Evolutionary conservation across 1,139 yeast genomes (phyloP), one percentile per base, ranked within the genome.

Genomic region (Hansenula sp.): DNA sequence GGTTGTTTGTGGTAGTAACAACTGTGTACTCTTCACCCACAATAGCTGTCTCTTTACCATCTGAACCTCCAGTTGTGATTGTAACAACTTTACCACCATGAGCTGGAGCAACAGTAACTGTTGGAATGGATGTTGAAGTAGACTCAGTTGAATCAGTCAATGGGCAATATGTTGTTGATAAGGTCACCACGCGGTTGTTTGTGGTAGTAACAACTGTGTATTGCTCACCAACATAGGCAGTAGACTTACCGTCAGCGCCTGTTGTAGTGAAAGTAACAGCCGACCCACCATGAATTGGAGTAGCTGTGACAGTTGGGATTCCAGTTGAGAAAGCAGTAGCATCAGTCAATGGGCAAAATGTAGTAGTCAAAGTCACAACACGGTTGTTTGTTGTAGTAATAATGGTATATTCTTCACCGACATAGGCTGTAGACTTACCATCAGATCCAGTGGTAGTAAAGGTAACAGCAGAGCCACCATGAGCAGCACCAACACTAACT

Each of bases 331-430:
- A 17, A 24, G 10, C 27, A 33, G 36, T 21, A 15, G 29, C 18
- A 10, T 9, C 25, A 27, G 36, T 34, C 17, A 33, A 33, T 33
- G 37, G 37, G 16, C 37, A 35, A 16, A 24, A 35, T 10, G 37
- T 35, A 3, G 37, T 25, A n/a, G 37, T 35, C 9, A 35, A 12
- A 15, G 37, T 35, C 9, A 25, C 21, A 16, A 25, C 21, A 5
- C 16, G 6, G 15, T 28, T 28, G 15, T 25, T 15, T 18, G 18
- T 25, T 4, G 15, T 7, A 3, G 37, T 35, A 11, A 24, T 11
- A 16, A 11, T 16, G 5, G 37, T 35, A 12, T 35, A 35, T 35
- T 35, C n/a, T 25, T 35, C 37, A 35, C 37, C 37, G 16, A 35
- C 21, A 12, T 11, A 15, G 9, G 11, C 37, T 11, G 37, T 25